Evolutionary conservation across 2,329 filamentous ascomycete genomes (phyloP), one percentile per base, ranked within the genome.

Genomic region (Epicoccum sorghinum): DNA sequence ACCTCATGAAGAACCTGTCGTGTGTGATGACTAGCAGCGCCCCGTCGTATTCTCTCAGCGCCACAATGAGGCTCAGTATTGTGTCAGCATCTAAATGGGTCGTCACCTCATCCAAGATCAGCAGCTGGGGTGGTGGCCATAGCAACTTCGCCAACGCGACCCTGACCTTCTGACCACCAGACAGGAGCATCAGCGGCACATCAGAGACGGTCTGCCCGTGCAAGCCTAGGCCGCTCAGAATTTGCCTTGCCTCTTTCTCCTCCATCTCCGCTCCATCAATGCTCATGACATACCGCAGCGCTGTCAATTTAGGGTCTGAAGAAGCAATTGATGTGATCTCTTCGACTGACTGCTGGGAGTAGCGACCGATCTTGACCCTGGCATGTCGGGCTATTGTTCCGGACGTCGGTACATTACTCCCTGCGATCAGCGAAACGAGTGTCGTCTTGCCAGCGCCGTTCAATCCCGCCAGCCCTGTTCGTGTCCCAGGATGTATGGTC

Each of bases 361-460:
- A 95, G 68, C 91, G 91, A 1, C 87, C 89, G 41, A 91, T 73
- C 58, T 83, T 86, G 8, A 90, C 77, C 18, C 90, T 81, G 0
- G 91, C 83, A 70, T 96, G 91, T 0, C 80, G 80, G 0, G 83
- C 82, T 2, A 90, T 75, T 0, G 79, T 84, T 0, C 90, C 89
- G 3, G 81, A 78, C 0, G 83, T 84, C 0, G 88, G 86, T 5
- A 77, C 78, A 1, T 81, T 51, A 10, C 64, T 67, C 23, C 59
- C 69, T 27, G 62, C 59, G 2, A 93, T 81, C 4, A 93, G 76
- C 42, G 84, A 86, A 53, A 93, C 80, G 8, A 96, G 78, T 0
- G 91, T 95, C 1, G 89, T 91, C 72, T 96, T 96, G 2, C 91
- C 91, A 0, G 86, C 84, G 1, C 91, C 91, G 69, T 96, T 96